A percentile compares a stretch with the other conserved stretches of the same genome.
Conservation (phyloP, 805 yeast species). For the Torulaspora microellipsoides region DNA sequence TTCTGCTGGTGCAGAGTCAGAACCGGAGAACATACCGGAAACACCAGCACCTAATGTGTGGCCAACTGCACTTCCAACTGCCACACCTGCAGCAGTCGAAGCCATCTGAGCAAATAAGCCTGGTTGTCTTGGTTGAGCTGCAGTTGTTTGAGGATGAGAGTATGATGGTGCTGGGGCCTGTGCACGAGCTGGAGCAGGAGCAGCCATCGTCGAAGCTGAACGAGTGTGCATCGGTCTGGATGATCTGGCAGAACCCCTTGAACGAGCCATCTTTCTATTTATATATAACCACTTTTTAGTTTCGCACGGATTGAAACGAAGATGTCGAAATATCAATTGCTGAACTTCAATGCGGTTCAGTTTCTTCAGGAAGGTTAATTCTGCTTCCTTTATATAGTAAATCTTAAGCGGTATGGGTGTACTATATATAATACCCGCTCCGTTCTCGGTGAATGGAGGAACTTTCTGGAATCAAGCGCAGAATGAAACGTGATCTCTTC, state of each 20-base stretch:
- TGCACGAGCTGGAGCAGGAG: slow-evolving; percentile 48
- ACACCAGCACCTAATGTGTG: slow-evolving; percentile 96
- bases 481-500: not conserved
- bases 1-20: slow-evolving; percentile 45
- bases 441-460: not conserved
- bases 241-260: slow-evolving; percentile 35
- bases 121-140: slow-evolving; percentile 57
- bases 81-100: slow-evolving; percentile 98
- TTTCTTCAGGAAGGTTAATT: no score
- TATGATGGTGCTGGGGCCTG: slow-evolving; percentile 30
- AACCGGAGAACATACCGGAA: slow-evolving; percentile 66
- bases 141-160: slow-evolving; percentile 52
- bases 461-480: not conserved
- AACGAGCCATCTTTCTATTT: slow-evolving; percentile 40
- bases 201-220: slow-evolving; percentile 74
- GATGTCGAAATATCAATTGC: no score
- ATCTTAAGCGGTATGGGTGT: no score
- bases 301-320: no score
- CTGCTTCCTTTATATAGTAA: no score
- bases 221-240: slow-evolving; percentile 56
- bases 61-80: slow-evolving; percentile 96
- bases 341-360: no score
- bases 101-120: slow-evolving; percentile 98
- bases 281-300: no score
- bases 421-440: not conserved